phyloP scores from a whole-genome alignment of 1,284 basidiomycete genomes.

The Filobasidium uniguttulatum region DNA sequence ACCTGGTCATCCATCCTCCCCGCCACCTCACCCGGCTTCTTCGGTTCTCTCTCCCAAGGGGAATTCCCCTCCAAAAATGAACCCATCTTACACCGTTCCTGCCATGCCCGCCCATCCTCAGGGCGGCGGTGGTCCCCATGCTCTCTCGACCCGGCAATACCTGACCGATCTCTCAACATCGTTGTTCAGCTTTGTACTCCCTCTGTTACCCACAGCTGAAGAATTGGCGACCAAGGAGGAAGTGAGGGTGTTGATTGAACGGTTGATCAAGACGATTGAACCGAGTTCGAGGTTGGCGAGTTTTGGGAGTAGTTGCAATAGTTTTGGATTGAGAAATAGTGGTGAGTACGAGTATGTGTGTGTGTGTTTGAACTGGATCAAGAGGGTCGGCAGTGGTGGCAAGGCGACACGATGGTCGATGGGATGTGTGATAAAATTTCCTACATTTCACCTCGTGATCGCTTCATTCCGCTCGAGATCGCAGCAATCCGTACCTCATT shows the following conservation, averaged over 20 bases:
- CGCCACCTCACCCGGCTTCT: too few relatives aligned
- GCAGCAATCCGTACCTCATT: not conserved
- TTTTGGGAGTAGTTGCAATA: constrained; percentile 86
- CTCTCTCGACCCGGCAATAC: constrained; percentile 29
- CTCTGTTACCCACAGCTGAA: constrained; percentile 71
- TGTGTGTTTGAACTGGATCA: not conserved
- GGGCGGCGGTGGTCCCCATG: constrained; percentile 7
- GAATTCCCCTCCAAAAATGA: constrained; percentile 1
- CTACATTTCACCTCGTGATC: not conserved
- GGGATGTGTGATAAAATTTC: not conserved
- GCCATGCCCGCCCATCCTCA: constrained; percentile 14
- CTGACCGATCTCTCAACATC: constrained; percentile 37
- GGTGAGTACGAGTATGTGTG: constrained; percentile 43
- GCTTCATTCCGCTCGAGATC: too few relatives aligned
- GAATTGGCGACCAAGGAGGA: constrained; percentile 92
- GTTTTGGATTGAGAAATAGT: constrained; percentile 88
- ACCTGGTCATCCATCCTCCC: too few relatives aligned
- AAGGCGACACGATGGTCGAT: not conserved
- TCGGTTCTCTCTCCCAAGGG: too few relatives aligned
- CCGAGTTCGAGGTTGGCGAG: constrained; percentile 79
- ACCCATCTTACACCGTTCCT: constrained; percentile 13
- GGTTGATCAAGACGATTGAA: constrained; percentile 85
- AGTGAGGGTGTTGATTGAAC: constrained; percentile 82
- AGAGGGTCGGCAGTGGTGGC: not conserved
- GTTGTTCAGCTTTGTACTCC: constrained; percentile 54